Base-by-base conservation (phyloP, 2,329 filamentous ascomycete species). In the Ascosphaera pollenicola region DNA sequence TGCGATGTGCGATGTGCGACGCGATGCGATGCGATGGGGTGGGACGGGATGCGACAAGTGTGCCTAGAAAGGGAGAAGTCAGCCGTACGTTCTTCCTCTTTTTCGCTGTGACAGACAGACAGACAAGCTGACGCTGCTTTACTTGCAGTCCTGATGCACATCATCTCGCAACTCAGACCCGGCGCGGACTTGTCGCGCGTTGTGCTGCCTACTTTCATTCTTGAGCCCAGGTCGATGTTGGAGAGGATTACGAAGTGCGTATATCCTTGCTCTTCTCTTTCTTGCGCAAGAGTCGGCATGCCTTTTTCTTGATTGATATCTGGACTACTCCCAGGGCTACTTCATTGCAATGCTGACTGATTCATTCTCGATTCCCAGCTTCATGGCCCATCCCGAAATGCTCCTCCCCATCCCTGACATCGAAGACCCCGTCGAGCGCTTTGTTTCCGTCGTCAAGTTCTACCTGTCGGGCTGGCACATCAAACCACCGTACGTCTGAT, bases 401-500 rank as follows among this genome's bases (percentile, higher is more conserved):
- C 75, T 98, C 24, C 73, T 98, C 3, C 77, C 79, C 26, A 89
- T 95, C 58, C 72, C 87, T 35, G 64, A 73, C 36, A 80, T 94
- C 49, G 80, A 95, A 39, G 87, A 98, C 52, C 87, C 89, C 1
- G 65, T 83, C 41, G 66, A 87, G 52, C 74, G 89, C 55, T 98
- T 98, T 54, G 75, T 95, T 21, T 81, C 84, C 11, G 89, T 98
- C 38, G 82, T 94, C 54, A 94, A 91, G 60, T 98, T 98, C 59
- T 98, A 98, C 59, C 66, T 98, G 35, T 93, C 84, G 58, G 89
- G 89, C 51, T 98, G 89, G 89, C 89, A 98, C 58, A 94, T 98
- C 55, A 89, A 87, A 59, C 89, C 89, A 53, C 80, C 84, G 83
- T 92, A 70, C 53, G 80, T 68, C 28, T 21, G 17, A 35, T 40